Evolutionary conservation across 2,329 filamentous ascomycete genomes (phyloP).

Genomic region (Canariomyces notabilis): DNA sequence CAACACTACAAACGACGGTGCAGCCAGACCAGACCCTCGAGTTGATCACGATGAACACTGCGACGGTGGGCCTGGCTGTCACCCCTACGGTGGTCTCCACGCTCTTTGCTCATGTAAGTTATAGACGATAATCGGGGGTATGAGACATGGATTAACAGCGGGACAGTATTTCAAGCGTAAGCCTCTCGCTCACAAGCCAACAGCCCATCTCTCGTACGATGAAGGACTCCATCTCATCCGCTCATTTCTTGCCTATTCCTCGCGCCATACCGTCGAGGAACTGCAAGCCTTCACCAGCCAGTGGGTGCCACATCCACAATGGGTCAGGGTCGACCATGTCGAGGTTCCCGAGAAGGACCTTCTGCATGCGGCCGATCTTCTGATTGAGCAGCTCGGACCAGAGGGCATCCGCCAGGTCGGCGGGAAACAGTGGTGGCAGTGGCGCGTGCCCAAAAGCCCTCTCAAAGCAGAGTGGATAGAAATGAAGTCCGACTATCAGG

Average conservation of each 20-base stretch:
- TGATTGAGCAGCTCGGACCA: constrained; percentile 71
- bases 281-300: constrained; percentile 86
- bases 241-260: constrained; percentile 77
- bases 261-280: constrained; percentile 87
- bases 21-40: not conserved
- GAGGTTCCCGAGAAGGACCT: constrained; percentile 62
- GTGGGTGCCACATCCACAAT: constrained; percentile 84
- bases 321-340: constrained; percentile 73
- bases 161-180: constrained; percentile 75
- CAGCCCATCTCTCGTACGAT: constrained; percentile 88
- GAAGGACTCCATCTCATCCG: constrained; percentile 85
- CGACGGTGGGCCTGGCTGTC: constrained; percentile 75
- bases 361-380: constrained; percentile 57
- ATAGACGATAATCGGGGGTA: not conserved
- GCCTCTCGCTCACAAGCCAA: constrained; percentile 70
- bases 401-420: constrained; percentile 72
- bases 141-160: constrained; percentile 1
- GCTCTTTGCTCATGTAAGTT: constrained; percentile 74
- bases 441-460: constrained; percentile 62
- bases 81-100: constrained; percentile 85
- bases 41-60: constrained; percentile 57
- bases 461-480: constrained; percentile 92
- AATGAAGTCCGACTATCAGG: constrained; percentile 77
- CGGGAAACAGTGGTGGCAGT: constrained; percentile 84
- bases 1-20: not conserved